Evolutionary conservation across 2,329 filamentous ascomycete species (phyloP).

Genomic region (Coleophoma cylindrospora): DNA sequence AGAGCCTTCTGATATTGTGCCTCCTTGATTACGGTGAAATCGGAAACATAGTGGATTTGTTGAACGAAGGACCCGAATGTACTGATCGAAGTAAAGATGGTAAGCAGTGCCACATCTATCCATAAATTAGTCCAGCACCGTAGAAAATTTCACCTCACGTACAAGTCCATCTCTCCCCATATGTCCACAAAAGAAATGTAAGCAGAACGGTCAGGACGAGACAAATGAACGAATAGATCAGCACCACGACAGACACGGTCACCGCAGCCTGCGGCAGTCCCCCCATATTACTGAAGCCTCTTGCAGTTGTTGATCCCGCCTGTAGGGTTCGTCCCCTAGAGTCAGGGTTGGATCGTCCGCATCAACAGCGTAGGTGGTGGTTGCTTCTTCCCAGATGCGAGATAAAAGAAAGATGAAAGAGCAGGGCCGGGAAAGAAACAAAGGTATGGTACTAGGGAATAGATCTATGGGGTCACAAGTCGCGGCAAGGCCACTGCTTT

Average conservation of each 20-base stretch:
- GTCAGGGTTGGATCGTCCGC: not conserved
- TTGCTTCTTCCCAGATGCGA: slow-evolving; percentile 1
- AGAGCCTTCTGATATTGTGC: slow-evolving; percentile 31
- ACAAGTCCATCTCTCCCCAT: slow-evolving; percentile 26
- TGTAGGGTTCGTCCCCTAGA: not conserved
- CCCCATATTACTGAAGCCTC: not conserved
- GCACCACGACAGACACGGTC: slow-evolving; percentile 17
- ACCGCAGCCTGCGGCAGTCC: slow-evolving; percentile 19
- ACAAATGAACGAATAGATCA: slow-evolving; percentile 23
- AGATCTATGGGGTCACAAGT: not conserved
- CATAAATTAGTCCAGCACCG: not conserved
- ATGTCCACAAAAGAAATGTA: slow-evolving; percentile 20
- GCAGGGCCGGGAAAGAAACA: not conserved
- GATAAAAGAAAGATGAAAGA: not conserved
- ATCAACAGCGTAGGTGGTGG: not conserved
- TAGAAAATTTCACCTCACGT: slow-evolving; percentile 3
- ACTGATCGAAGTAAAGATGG: slow-evolving; percentile 19
- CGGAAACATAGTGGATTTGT: slow-evolving; percentile 22
- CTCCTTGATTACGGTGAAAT: slow-evolving; percentile 18
- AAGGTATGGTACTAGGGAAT: not conserved
- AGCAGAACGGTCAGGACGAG: slow-evolving; percentile 15
- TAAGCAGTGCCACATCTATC: slow-evolving; percentile 22
- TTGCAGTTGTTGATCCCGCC: no score
- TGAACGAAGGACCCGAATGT: slow-evolving; percentile 23
- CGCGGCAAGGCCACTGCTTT: not conserved